Evolutionary conservation across 2,329 filamentous ascomycete genomes (phyloP), one percentile per base, ranked within the genome.

Genomic region (Hypoxylon sp.): DNA sequence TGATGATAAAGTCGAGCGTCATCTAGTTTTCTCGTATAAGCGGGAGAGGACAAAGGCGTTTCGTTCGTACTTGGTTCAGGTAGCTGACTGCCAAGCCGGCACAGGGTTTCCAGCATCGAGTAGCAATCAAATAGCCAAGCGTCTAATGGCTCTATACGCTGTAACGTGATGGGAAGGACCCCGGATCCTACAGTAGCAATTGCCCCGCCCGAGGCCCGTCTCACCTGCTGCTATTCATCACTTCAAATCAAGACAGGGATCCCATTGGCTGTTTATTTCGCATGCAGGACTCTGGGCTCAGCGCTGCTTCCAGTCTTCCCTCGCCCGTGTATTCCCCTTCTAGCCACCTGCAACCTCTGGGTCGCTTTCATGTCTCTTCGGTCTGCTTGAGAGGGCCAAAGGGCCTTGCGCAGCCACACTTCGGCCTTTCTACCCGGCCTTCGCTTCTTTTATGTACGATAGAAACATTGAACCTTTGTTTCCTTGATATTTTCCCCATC

Each of bases 391-490:
- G 50, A 53, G 44, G 44, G 42, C 49, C 30, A 30, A 60, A 32
- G 48, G n/a, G n/a, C n/a, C 51, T 49, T 61, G 57, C 61, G 57
- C 65, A 65, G 65, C 65, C 65, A 65, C 61, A 61, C 45, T 32
- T n/a, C 46, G 50, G 16, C 45, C 44, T 54, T 16, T 46, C 32
- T 30, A 24, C 16, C 22, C 24, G 38, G 8, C 26, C 38, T 58
- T 57, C 36, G 2, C 18, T 33, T 24, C 42, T 8, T 53, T 22
- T 18, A 30, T 9, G 20, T 51, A 24, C 14, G 45, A 61, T 55
- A 45, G 57, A 62, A 60, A 50, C 59, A 68, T 63, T 56, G 45
- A 42, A 38, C 32, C 24, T 22, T 64, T 20, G 22, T 53, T 53
- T 54, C 51, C 16, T 54, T 16, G n/a, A 3, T 26, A 24, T 42